phyloP scores from a whole-genome alignment of 768 basidiomycete genomes.

The Amanita pallidorosea region DNA sequence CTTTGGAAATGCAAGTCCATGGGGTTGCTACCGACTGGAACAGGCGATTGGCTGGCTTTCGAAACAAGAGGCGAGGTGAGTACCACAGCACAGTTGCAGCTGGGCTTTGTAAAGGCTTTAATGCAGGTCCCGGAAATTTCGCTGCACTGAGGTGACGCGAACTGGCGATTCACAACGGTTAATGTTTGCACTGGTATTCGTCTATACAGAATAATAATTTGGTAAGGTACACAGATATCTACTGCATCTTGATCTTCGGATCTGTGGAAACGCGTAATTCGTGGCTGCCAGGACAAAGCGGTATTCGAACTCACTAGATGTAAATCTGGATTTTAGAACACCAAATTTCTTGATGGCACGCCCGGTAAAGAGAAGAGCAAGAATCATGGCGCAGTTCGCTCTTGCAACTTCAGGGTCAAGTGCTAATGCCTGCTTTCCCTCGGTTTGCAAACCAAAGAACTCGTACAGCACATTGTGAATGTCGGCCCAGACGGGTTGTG shows the following conservation, averaged over 20 bases:
- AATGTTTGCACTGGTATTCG: background rate
- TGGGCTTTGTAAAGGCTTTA: too few species aligned
- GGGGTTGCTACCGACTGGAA: slow-evolving; percentile 85
- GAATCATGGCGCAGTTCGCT: slow-evolving; percentile 58
- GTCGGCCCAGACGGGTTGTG: slow-evolving; percentile 77
- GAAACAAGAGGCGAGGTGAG: slow-evolving; percentile 68
- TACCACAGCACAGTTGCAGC: slow-evolving; percentile 6
- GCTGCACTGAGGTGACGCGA: background rate
- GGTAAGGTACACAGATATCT: background rate
- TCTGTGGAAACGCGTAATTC: background rate
- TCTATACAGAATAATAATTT: background rate
- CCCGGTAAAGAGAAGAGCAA: slow-evolving; percentile 49
- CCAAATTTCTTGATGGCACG: slow-evolving; percentile 61
- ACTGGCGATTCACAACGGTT: too few species aligned
- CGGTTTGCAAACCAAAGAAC: slow-evolving; percentile 27
- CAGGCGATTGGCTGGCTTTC: slow-evolving; percentile 92
- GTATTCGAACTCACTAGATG: background rate
- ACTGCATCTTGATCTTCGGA: background rate
- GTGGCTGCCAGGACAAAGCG: background rate
- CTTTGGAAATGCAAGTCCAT: slow-evolving; percentile 90
- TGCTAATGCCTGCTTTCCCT: slow-evolving; percentile 28
- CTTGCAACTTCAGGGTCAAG: slow-evolving; percentile 57
- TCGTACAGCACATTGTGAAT: slow-evolving; percentile 37
- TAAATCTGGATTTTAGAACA: slow-evolving; percentile 7
- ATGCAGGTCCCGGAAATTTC: slow-evolving; percentile 1